Evolutionary conservation across 805 yeast species (phyloP), one percentile per base, ranked within the genome.

Genomic region (Ogataea nonfermentans): DNA sequence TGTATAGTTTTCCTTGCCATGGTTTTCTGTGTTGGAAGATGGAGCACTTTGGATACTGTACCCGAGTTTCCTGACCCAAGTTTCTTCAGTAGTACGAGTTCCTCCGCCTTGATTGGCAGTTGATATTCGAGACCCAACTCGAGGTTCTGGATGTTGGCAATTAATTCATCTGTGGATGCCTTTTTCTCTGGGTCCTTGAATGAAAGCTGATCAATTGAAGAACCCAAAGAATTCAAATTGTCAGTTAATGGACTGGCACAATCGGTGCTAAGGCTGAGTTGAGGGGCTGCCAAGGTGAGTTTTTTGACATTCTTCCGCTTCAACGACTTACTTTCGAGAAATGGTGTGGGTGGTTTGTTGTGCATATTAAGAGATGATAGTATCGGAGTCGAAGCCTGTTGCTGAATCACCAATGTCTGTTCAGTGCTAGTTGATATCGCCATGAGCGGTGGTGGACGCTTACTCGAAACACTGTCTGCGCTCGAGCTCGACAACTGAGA

Each of bases 31-130:
- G 91, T 81, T 9, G 98, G 96, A 4, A 86, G 74, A 62, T 93
- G 98, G 37, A 88, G 65, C 9, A 89, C 95, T 56, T 90, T 88
- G 32, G 84, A 69, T 3, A 93, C 99, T 2, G 88, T 80, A 2
- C 99, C 99, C 9, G 96, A 88, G 58, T 87, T 90, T 9, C 99
- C 99, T 20, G 87, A 74, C 8, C 99, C 99, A 35, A 93, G 70
- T 45, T 79, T 80, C 44, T 86, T 80, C 37, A 93, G 60, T 24
- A 80, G 77, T 11, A 89, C 76, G 17, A 93, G 63, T 55, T 93
- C 96, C 29, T 78, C 79, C 29, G 73, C 73, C 38, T 71, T 70
- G 32, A 80, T 67, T 36, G 73, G 70, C 26, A 74, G 62, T 37
- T 72, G 70, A 49, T 74, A 74, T 51, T 76, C 81, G 30, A 77